These are phyloP conservation scores for Juncus effusus DNA, from an alignment of 176 grass and related monocot species.

Conservation along the genomic window DNA sequence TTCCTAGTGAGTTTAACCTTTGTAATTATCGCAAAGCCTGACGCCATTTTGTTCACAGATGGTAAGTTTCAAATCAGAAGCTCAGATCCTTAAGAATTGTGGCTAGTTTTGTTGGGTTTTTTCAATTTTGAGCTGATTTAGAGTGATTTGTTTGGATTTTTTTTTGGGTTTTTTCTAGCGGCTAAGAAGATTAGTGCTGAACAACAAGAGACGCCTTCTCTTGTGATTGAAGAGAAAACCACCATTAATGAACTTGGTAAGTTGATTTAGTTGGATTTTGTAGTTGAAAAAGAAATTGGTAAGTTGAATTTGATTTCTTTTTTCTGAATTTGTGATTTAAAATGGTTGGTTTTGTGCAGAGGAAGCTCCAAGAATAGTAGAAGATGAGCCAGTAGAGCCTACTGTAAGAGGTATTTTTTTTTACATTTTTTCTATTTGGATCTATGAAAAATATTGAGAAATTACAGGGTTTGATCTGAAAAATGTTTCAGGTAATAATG, in stretches of 20 bases:
- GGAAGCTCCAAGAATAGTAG: constrained; percentile 2
- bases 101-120: background rate
- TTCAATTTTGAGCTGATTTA: background rate
- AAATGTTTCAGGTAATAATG: constrained; percentile 23
- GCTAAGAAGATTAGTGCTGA: constrained; percentile 25
- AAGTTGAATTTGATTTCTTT: constrained; percentile 5
- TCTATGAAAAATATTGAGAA: constrained; percentile 10
- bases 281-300: background rate
- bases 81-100: constrained; percentile 7
- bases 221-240: constrained; percentile 14
- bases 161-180: constrained; percentile 13
- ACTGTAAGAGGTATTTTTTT: constrained; percentile 22
- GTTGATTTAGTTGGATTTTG: constrained; percentile 6
- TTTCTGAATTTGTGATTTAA: background rate
- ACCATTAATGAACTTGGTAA: constrained; percentile 16
- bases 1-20: constrained; percentile 80
- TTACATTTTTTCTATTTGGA: constrained; percentile 3
- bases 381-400: constrained; percentile 9
- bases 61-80: background rate
- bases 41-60: constrained; percentile 49
- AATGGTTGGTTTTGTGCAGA: constrained; percentile 15
- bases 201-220: constrained; percentile 43
- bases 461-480: constrained; percentile 21
- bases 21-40: constrained; percentile 68
- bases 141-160: background rate